Conservation (phyloP, 441 rosid genomes). For the Jatropha podagrica region DNA sequence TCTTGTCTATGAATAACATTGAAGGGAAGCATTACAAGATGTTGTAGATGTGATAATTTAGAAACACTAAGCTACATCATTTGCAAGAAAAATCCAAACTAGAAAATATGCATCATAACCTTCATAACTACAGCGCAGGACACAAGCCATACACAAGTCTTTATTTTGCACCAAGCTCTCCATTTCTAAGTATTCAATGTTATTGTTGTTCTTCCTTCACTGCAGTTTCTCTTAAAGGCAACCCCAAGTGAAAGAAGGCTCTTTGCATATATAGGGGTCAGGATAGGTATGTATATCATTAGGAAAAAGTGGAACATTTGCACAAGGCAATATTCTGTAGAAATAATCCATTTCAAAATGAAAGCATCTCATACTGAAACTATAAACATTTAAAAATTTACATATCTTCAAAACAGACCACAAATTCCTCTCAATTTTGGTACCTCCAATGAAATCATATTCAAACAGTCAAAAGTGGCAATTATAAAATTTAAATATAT, state of each 20-base stretch:
- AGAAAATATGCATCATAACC: too few relatives aligned
- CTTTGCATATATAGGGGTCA: not conserved
- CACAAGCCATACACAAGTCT: not conserved
- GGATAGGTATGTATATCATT: not conserved
- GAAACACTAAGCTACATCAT: too few relatives aligned
- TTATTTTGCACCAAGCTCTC: not conserved
- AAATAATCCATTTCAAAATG: not conserved
- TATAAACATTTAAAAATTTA: not conserved
- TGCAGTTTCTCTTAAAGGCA: not conserved
- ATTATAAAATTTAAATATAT: not conserved
- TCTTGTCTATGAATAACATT: too few relatives aligned
- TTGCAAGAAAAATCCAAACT: too few relatives aligned
- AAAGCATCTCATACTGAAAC: not conserved
- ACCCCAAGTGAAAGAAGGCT: not conserved
- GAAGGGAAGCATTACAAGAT: too few relatives aligned
- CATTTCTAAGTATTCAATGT: not conserved
- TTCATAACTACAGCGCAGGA: not conserved
- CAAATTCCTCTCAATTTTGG: not conserved
- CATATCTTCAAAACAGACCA: not conserved
- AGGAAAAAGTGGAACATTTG: not conserved
- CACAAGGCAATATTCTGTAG: not conserved
- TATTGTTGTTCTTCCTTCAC: not conserved
- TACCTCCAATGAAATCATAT: conserved; percentile 1
- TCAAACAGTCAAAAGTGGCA: not conserved
- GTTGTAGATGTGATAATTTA: too few relatives aligned